Evolutionary conservation across 495 filamentous ascomycete genomes (phyloP).

Genomic region (Talaromyces liani): DNA sequence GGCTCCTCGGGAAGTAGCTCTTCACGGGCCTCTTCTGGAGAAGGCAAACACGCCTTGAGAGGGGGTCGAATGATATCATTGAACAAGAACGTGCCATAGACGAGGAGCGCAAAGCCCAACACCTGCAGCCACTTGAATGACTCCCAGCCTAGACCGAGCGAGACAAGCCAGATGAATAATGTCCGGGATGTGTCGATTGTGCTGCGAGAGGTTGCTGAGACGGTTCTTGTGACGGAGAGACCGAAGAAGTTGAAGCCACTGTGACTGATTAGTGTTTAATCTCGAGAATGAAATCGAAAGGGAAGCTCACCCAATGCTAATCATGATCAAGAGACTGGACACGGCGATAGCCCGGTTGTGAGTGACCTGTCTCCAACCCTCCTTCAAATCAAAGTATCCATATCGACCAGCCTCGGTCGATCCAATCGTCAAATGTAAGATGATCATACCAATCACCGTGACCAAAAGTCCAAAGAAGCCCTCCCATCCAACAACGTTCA

Average conservation of each 20-base stretch:
- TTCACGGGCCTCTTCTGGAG: conserved; percentile 29
- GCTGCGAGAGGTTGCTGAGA: conserved; percentile 84
- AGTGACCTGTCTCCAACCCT: conserved; percentile 73
- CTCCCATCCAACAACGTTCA: conserved; percentile 94
- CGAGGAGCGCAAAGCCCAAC: conserved; percentile 74
- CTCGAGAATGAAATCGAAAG: not conserved
- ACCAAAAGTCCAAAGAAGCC: conserved; percentile 86
- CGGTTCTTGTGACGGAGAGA: conserved; percentile 77
- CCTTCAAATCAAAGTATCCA: conserved; percentile 83
- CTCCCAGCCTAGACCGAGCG: conserved; percentile 90
- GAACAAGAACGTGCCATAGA: conserved; percentile 96
- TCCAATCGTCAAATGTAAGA: conserved; percentile 71
- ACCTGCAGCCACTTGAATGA: conserved; percentile 98
- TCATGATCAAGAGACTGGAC: conserved; percentile 83
- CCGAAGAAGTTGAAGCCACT: conserved; percentile 99
- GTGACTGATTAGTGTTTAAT: not conserved
- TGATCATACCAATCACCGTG: conserved; percentile 70
- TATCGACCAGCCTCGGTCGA: conserved; percentile 62
- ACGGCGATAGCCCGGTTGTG: conserved; percentile 60
- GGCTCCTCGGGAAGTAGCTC: conserved; percentile 78
- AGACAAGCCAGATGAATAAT: conserved; percentile 96
- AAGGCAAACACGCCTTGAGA: conserved; percentile 50
- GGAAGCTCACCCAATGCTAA: conserved; percentile 76
- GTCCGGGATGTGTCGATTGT: conserved; percentile 97
- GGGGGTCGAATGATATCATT: conserved; percentile 88